Conservation (phyloP, 108 stramenopile species). For the Parietichytrium sp. region DNA sequence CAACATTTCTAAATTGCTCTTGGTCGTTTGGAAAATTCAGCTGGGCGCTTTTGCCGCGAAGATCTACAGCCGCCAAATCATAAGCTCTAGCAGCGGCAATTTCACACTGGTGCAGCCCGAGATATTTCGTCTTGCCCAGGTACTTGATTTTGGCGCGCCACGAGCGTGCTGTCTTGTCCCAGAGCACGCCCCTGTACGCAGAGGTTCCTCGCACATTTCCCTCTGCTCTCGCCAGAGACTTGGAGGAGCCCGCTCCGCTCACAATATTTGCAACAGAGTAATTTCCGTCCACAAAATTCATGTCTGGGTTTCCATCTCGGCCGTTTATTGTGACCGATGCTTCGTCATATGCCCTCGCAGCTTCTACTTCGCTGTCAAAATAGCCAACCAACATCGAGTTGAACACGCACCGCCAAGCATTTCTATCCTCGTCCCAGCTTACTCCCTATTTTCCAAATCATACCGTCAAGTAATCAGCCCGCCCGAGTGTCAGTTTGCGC, state of each 20-base stretch:
- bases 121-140: neutral
- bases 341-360: constrained; percentile 14
- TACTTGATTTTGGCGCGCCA: constrained; percentile 34
- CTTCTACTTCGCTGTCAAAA: constrained; percentile 26
- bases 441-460: no score
- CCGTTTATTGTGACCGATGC: neutral
- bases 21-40: constrained; percentile 1
- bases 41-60: neutral
- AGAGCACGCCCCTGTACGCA: neutral
- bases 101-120: neutral
- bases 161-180: constrained; percentile 10
- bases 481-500: constrained; percentile 6
- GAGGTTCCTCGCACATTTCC: neutral
- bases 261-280: no score
- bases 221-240: neutral
- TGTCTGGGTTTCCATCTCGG: no score
- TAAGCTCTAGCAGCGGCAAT: neutral
- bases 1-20: no score
- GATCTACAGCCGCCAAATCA: neutral
- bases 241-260: neutral
- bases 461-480: no score
- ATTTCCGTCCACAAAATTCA: no score
- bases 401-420: constrained; percentile 29
- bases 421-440: constrained; percentile 3
- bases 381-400: constrained; percentile 26